These are phyloP conservation scores for Suillus spraguei DNA, from an alignment of 768 basidiomycete species.

Conservation along the genomic window DNA sequence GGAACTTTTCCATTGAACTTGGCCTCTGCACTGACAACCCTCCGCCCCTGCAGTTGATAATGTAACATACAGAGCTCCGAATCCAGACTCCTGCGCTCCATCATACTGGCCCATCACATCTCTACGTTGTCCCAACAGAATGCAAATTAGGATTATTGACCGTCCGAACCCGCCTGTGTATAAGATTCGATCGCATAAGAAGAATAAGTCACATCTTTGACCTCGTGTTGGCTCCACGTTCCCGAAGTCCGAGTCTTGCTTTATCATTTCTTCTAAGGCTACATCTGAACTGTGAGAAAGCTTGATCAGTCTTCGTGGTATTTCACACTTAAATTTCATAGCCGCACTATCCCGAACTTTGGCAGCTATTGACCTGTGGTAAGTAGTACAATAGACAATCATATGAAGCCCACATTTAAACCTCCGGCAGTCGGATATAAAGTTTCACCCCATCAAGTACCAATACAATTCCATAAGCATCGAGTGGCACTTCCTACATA, in stretches of 20 bases:
- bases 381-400: not conserved
- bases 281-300: not conserved
- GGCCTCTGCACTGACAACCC: not conserved
- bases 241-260: not conserved
- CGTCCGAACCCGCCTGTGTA: not conserved
- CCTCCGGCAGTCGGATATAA: not conserved
- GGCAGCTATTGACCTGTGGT: not conserved
- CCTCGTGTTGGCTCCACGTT: not conserved
- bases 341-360: not conserved
- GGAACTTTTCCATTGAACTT: not conserved
- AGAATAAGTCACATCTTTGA: not conserved
- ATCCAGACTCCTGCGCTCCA: not conserved
- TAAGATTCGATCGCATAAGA: not conserved
- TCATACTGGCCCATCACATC: not conserved
- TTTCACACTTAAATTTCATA: no score
- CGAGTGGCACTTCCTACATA: not conserved
- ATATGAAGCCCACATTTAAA: not conserved
- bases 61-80: not conserved
- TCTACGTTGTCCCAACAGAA: not conserved
- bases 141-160: not conserved
- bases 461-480: not conserved
- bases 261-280: not conserved
- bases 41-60: not conserved
- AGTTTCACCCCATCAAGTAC: conserved; percentile 1
- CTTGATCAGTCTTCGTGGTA: not conserved